Evolutionary conservation across 176 grass and related monocot genomes (phyloP), one percentile per base, ranked within the genome.

Genomic region (Oryza australiensis): DNA sequence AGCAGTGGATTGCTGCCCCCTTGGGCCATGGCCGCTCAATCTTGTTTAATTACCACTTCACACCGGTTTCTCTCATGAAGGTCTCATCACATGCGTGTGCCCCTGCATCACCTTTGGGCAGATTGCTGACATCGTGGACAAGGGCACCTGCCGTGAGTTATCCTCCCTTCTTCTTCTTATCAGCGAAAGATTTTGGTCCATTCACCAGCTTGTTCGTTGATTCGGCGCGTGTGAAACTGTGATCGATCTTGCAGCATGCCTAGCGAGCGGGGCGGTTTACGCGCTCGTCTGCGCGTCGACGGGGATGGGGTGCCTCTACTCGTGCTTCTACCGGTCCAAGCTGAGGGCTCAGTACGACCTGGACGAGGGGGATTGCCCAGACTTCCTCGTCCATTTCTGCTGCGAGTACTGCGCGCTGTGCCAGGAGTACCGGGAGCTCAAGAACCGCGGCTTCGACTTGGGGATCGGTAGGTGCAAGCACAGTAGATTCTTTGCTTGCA

Each of bases 71-170:
- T 66, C 46, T 18, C 20, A 1, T 82, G 84, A 69, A 88, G 96
- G 87, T 85, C 69, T 95, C 48, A 91, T 93, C 73, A 99, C 96
- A 2, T 91, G 90, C 83, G 13, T 99, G 48, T 99, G 90, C 82
- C 93, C 93, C 63, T 99, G 96, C 82, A 83, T 99, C 77, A 95
- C 96, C 18, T 98, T 98, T 18, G 96, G 96, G 42, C 93, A 99
- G 87, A 70, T 99, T 27, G 93, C 93, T 26, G 86, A 99, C 62
- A 95, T 99, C 65, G 86, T 95, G 12, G 96, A 98, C 75, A 83
- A 62, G 86, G 93, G 92, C 72, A 48, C 68, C 68, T 95, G 96
- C 87, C 57, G 91, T 95, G 89, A 90, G 93, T 89, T 34, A 22
- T 68, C 73, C 23, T 18, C 68, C 46, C 9, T 18, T 29, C 3